phyloP scores from a whole-genome alignment of 2,329 filamentous ascomycete species.

The Paraphaeosphaeria sporulosa region DNA sequence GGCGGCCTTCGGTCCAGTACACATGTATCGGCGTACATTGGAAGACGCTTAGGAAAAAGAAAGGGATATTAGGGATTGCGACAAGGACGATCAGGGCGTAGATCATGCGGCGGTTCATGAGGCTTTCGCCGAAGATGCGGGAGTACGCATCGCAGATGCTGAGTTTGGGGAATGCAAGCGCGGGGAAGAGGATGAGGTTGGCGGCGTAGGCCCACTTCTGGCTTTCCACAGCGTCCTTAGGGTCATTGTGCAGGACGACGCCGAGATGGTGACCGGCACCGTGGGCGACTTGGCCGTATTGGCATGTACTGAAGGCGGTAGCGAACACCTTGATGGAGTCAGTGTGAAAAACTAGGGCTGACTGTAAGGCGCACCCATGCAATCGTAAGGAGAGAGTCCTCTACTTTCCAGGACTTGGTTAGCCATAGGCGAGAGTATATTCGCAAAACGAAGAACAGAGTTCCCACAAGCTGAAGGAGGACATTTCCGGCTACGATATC shows the following conservation, averaged over 20 bases:
- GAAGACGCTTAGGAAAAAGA: conserved; percentile 23
- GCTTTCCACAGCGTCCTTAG: conserved; percentile 16
- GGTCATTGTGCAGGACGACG: conserved; percentile 10
- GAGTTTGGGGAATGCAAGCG: conserved; percentile 28
- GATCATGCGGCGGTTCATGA: conserved; percentile 25
- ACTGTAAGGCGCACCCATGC: conserved; percentile 27
- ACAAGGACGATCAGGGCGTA: conserved; percentile 20
- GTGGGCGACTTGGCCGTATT: conserved; percentile 29
- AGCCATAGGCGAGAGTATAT: conserved; percentile 27
- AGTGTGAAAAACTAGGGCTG: background rate
- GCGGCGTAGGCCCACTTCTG: conserved; percentile 32
- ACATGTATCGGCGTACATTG: conserved; percentile 29
- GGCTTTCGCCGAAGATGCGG: conserved; percentile 30
- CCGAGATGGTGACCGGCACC: conserved; percentile 27
- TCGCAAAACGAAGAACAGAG: conserved; percentile 27
- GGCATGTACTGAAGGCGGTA: conserved; percentile 29
- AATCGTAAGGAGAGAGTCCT: conserved; percentile 25
- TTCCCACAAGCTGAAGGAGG: conserved; percentile 24
- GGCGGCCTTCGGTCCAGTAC: conserved; percentile 32
- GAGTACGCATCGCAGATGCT: conserved; percentile 33
- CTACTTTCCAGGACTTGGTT: conserved; percentile 25
- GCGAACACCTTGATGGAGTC: conserved; percentile 17
- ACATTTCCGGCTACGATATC: conserved; percentile 29
- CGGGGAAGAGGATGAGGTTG: conserved; percentile 24
- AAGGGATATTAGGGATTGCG: conserved; percentile 22